Base-by-base conservation (phyloP, 2,329 filamentous ascomycete species). In the Penicillium digitatum region DNA sequence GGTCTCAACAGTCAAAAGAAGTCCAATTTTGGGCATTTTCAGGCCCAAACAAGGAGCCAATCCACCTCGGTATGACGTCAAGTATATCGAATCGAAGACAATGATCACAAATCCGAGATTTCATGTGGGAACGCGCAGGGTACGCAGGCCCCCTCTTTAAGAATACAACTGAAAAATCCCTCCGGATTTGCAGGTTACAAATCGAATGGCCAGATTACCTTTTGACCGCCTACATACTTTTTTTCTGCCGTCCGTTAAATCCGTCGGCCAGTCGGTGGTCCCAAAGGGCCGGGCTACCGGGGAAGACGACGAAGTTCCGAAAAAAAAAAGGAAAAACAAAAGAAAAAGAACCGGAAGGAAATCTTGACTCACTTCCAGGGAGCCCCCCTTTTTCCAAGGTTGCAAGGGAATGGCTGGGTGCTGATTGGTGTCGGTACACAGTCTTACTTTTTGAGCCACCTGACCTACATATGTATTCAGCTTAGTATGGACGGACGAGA, bases 291-390 rank as follows among this genome's bases (percentile, higher is more conserved):
- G 56, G 55, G 55, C 52, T 61, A 62, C 38, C 38, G 31, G 42
- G 27, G 42, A 45, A 45, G 24, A 26, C 1, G 24, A 27, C 5
- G 8, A 43, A 38, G 44, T 54, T 62, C 61, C 62, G 56, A 56
- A 56, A 57, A 62, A 60, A 64, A 56, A 57, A 62, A 60, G 62
- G 61, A 54, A 60, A 62, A 10, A 6, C 2, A 57, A 48, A 61
- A 65, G 63, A 65, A 63, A 65, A 65, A 60, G 63, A 65, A 64
- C 55, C 63, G 63, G 63, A 59, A 35, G 22, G 32, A 56, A 43
- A 50, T 18, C 45, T 49, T 65, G 62, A 65, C 48, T 65, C 63
- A 65, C 49, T 31, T 40, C n/a, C 38, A 29, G 47, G 18, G 29
- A 42, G 18, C 22, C 47, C 52, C 46, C 39, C n/a, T 42, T 45